Percentiles rank a stretch among this genome's conserved stretches.
Conservation (phyloP, 2,329 filamentous ascomycete genomes). For the Ceratocystis cubensis region DNA sequence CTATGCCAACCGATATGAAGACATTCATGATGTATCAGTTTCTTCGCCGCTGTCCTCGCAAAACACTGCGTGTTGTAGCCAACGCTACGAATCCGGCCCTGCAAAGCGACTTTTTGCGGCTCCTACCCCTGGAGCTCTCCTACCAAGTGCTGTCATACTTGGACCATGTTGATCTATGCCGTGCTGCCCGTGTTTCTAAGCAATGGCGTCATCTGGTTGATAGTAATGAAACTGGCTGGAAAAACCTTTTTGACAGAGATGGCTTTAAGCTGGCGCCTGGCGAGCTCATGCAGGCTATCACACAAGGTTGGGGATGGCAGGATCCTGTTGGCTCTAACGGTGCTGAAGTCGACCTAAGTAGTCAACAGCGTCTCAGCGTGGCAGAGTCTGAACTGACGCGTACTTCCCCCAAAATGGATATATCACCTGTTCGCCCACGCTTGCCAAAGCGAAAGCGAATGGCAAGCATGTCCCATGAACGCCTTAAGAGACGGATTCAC, state of each 20-base stretch:
- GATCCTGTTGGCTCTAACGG: conserved; percentile 64
- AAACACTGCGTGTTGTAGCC: conserved; percentile 79
- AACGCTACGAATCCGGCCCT: conserved; percentile 85
- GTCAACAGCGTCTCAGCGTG: conserved; percentile 39
- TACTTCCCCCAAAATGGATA: neutral
- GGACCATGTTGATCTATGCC: conserved; percentile 73
- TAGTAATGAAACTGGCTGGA: conserved; percentile 91
- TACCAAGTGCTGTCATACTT: conserved; percentile 81
- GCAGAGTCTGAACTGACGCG: conserved; percentile 38
- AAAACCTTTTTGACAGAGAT: conserved; percentile 74
- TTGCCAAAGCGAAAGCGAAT: conserved; percentile 40
- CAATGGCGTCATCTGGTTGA: conserved; percentile 87
- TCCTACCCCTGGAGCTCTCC: conserved; percentile 74
- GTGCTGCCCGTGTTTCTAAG: conserved; percentile 84
- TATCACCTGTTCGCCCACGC: conserved; percentile 22
- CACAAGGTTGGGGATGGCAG: conserved; percentile 96
- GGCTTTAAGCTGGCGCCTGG: conserved; percentile 66
- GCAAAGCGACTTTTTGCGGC: conserved; percentile 82
- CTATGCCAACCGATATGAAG: conserved; percentile 83
- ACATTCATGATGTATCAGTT: conserved; percentile 96
- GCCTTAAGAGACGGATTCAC: conserved; percentile 41
- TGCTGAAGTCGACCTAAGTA: conserved; percentile 68
- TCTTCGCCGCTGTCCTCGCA: conserved; percentile 72
- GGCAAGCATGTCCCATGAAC: conserved; percentile 29
- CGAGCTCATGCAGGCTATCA: conserved; percentile 74